Evolutionary conservation across 2,329 filamentous ascomycete species (phyloP), one percentile per base, ranked within the genome.

Genomic region (Davidsoniella virescens): DNA sequence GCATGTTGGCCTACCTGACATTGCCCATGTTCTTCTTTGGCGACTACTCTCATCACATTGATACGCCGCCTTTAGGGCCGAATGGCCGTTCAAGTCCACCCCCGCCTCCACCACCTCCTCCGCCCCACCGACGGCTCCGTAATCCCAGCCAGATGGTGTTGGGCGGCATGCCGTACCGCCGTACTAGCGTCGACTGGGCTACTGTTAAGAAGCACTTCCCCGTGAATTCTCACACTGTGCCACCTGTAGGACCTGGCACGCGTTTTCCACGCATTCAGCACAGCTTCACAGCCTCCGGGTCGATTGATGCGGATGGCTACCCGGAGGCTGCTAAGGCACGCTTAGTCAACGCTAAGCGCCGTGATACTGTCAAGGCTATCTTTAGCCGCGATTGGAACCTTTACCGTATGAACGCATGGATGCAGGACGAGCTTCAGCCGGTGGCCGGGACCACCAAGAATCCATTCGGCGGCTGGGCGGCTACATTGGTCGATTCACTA

Each of bases 401-500:
- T 25, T 78, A 78, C 59, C 71, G 67, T 53, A 59, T 65, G 42
- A 59, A 69, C 47, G 73, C 73, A 1, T 76, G 72, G 72, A 59
- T 69, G 44, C 62, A 66, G 14, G 73, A 77, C 54, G 73, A 76
- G 59, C 59, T 76, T 7, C 58, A 61, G 23, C 73, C 73, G 9
- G 62, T 76, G 2, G 65, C 65, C 16, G 71, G 70, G 39, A 57
- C 58, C n/a, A 64, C 59, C 16, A 70, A 66, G 52, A 67, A 72
- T 50, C 61, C 63, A 0, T 75, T 75, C 56, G 71, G 72, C 8
- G 70, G 70, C 20, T 77, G 73, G 68, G 75, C 67, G 0, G 76
- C 75, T 2, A 78, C 76, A 0, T 60, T 80, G 46, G 70, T 81
- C 20, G 78, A 82, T 57, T 63, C 70, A 0, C 65, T 81, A 47